Evolutionary conservation across 371 early-diverging fungal species (phyloP), one percentile per base, ranked within the genome.

Genomic region (Syncephalastrum contaminatum): DNA sequence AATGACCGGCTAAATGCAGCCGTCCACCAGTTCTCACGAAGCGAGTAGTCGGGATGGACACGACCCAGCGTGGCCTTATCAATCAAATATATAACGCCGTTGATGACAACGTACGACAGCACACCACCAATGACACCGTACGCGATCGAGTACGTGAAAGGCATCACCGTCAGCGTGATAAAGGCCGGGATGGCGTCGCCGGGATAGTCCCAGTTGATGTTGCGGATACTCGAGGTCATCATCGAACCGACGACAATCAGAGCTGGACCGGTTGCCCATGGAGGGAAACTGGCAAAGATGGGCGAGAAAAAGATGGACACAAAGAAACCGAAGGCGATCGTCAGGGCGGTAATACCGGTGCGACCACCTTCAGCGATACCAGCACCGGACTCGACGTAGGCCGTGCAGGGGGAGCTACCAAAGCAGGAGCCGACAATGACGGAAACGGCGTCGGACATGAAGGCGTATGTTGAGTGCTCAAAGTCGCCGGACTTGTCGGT

Each of bases 191-290:
- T 79, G 16, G 84, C 83, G 61, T 91, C 88, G 8, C 88, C 88
- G 40, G 85, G 71, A 65, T 89, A 88, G 41, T 84, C 78, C 89
- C 88, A 90, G 64, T 90, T 90, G 64, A 91, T 84, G 46, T 83
- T 73, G 6, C 81, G 75, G 6, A 89, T 77, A 53, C 80, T 77
- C 39, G 83, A 77, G 54, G 78, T 64, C 92, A 92, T 92, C 87
- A 92, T 81, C 19, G 81, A 83, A 10, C 92, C 92, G n/a, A 92
- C 86, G 12, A 87, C 64, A 43, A 92, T 82, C 51, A 92, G 68
- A 0, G 90, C 92, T 2, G 89, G 89, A 10, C 90, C 90, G 1
- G 91, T 89, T 4, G 90, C 88, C 89, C 90, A 90, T 2, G 89
- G 88, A 27, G 90, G 92, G 75, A 90, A 87, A 47, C 86, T 82